Evolutionary conservation across 257 asterid genomes (phyloP).

Genomic region (Henckelia pumila): DNA sequence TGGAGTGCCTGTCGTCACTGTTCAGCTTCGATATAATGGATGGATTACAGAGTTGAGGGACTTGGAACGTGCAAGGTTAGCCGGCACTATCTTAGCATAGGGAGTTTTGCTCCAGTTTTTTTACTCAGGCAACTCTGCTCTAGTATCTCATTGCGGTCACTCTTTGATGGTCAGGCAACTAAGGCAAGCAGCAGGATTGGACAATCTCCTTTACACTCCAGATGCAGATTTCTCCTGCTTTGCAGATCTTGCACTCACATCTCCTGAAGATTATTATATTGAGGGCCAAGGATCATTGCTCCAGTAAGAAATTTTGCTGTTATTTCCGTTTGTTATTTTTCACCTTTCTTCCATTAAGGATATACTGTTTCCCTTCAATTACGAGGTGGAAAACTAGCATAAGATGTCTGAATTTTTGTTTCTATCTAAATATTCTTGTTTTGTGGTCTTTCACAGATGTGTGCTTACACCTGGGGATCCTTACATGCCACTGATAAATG

Average conservation of each 20-base stretch:
- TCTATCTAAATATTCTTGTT: conserved; percentile 19
- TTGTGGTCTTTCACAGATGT: conserved; percentile 51
- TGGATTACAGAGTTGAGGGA: conserved; percentile 98
- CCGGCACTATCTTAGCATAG: conserved; percentile 9
- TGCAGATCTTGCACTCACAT: conserved; percentile 93
- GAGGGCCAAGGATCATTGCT: conserved; percentile 97
- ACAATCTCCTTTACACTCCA: conserved; percentile 91
- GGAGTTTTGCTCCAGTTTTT: conserved; percentile 7
- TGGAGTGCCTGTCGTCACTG: conserved; percentile 99
- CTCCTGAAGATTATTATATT: conserved; percentile 87
- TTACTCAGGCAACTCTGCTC: neutral
- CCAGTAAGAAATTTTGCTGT: conserved; percentile 55
- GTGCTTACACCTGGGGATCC: conserved; percentile 99
- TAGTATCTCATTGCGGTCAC: conserved; percentile 5
- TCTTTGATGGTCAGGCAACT: conserved; percentile 60
- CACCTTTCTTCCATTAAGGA: neutral
- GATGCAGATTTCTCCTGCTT: conserved; percentile 99
- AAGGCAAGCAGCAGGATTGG: conserved; percentile 77
- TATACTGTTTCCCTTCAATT: conserved; percentile 7
- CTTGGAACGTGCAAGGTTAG: conserved; percentile 80
- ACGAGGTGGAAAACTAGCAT: conserved; percentile 15
- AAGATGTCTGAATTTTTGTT: neutral
- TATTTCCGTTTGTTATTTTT: conserved; percentile 3
- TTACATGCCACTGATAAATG: conserved; percentile 90
- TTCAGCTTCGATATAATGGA: conserved; percentile 91